Evolutionary conservation across 2,329 filamentous ascomycete species (phyloP), one percentile per base, ranked within the genome.

Genomic region (Nemania bipapillata): DNA sequence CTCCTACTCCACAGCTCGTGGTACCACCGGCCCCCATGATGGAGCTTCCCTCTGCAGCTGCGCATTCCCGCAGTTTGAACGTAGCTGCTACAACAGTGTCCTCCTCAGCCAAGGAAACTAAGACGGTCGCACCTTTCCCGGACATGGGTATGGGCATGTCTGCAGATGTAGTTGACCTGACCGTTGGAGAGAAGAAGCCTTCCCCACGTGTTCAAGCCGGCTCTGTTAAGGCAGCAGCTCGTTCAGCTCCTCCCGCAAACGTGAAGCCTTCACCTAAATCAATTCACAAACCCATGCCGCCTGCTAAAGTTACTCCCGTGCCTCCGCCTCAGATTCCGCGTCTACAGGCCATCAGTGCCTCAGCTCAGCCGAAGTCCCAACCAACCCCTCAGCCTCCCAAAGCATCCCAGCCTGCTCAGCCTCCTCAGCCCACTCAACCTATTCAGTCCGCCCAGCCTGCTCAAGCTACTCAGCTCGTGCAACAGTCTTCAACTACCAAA

Each of bases 91-190:
- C 20, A 24, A 30, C 58, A 50, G 28, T 70, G 3, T 80, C 80
- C 63, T 74, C 77, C 15, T 73, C 76, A 59, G 79, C 78, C 54
- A 75, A 80, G 35, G 80, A 81, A 61, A 76, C 73, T 37, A 83
- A 82, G 72, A 80, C 84, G 15, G 81, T 86, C 58, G 87, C 87
- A 17, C 83, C 87, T 0, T 84, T 88, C 69, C 84, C 86, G 1
- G 85, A 88, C 70, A 88, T 88, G 85, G 85, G 85, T 30, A 81
- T 86, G 77, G 83, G 80, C 28, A 81, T 81, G 68, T 72, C 80
- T 50, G 61, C 67, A 5, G 77, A 78, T 60, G 74, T 79, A 32
- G 75, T 77, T 8, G 76, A 78, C 55, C 69, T 77, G 1, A 75
- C 76, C 7, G 63, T 66, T 20, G 60, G 58, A 20, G 76, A 74